Conservation (phyloP, 108 stramenopile species). For the Schizochytrium sp. region DNA sequence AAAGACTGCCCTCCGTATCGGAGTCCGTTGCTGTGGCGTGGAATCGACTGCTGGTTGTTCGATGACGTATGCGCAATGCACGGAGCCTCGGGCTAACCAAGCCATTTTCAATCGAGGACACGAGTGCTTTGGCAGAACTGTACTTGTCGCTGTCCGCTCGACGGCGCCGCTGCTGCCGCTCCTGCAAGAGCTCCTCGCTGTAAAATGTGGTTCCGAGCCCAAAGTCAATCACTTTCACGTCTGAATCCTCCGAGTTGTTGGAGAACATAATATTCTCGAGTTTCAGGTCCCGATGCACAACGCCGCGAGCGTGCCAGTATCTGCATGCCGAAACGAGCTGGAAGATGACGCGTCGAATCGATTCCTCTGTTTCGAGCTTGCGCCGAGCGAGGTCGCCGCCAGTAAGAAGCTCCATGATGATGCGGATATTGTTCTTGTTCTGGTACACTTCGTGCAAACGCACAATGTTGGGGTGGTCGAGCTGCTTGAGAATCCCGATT, state of each 20-base stretch:
- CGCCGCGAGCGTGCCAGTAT: conserved; percentile 67
- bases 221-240: conserved; percentile 81
- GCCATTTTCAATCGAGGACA: not conserved
- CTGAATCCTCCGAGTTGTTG: conserved; percentile 36
- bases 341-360: conserved; percentile 33
- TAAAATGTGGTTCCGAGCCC: conserved; percentile 54
- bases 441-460: conserved; percentile 66
- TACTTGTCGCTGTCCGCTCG: not conserved
- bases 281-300: conserved; percentile 83
- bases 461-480: conserved; percentile 81
- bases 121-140: not conserved
- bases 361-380: conserved; percentile 66
- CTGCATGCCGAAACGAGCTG: conserved; percentile 59
- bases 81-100: not conserved
- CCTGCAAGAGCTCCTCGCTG: conserved; percentile 19
- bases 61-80: not conserved
- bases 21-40: not conserved
- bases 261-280: conserved; percentile 82
- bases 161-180: not conserved
- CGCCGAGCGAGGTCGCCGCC: conserved; percentile 76
- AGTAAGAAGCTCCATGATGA: conserved; percentile 63
- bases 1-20: not conserved
- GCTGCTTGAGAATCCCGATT: conserved; percentile 61
- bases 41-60: not conserved
- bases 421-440: conserved; percentile 44